A percentile compares a stretch with the other conserved stretches of the same genome.
Evolutionary conservation across 352 stramenopile species (phyloP).

Genomic region (Pythium apleroticum): DNA sequence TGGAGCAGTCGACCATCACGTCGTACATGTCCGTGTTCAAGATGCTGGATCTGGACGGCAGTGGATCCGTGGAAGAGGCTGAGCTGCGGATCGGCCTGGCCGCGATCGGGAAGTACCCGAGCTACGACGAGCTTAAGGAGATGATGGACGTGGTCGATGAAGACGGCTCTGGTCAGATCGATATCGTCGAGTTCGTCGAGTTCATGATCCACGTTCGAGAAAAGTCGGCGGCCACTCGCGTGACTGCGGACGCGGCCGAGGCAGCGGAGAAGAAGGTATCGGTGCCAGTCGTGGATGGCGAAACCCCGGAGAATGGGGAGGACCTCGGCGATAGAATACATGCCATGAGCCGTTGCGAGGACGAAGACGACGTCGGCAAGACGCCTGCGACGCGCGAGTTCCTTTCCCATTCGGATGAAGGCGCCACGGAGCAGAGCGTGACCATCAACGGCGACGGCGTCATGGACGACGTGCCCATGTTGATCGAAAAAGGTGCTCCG

Average conservation of each 20-base stretch:
- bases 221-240: constrained; percentile 40
- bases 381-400: not conserved
- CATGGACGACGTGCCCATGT: not conserved
- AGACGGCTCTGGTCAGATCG: constrained; percentile 83
- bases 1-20: constrained; percentile 44
- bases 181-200: constrained; percentile 86
- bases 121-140: constrained; percentile 77
- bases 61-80: constrained; percentile 82
- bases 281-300: not conserved
- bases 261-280: constrained; percentile 1
- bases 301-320: not conserved
- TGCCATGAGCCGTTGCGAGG: constrained; percentile 13
- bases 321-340: constrained; percentile 25
- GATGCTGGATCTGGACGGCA: constrained; percentile 80
- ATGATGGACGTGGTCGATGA: constrained; percentile 89
- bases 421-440: not conserved
- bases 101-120: constrained; percentile 79
- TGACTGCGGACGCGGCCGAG: constrained; percentile 3
- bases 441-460: not conserved
- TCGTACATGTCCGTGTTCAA: constrained; percentile 87
- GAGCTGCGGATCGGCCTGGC: constrained; percentile 79
- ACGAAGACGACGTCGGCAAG: constrained; percentile 13
- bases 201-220: constrained; percentile 84
- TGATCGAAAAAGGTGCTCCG: constrained; percentile 10
- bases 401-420: not conserved